Base-by-base conservation (phyloP, 2,329 filamentous ascomycete species). In the Xylariaceae sp. region DNA sequence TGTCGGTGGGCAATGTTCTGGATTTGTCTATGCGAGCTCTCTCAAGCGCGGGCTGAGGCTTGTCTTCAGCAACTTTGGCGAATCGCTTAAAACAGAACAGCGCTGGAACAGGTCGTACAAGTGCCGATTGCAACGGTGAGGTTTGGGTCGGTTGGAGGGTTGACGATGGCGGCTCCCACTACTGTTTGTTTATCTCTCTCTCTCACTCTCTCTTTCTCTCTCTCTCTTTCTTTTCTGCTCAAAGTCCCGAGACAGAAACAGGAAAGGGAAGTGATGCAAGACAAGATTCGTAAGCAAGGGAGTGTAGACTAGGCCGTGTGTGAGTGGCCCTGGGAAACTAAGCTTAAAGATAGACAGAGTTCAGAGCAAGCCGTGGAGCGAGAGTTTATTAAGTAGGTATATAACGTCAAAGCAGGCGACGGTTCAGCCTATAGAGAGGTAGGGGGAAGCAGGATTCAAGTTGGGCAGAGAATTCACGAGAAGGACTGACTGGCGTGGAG, bases 21-120 rank as follows among this genome's bases (percentile, higher is more conserved):
- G 9, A 27, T 48, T 19, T 19, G 51, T 64, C 51, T 47, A 62
- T 64, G 63, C 60, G 51, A 58, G 57, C 19, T 19, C 19, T 19
- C 19, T 19, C 19, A 45, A 45, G 55, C 56, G 61, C 57, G 55
- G 58, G 51, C 48, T 59, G 61, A 57, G 54, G 57, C 59, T 19
- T 61, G 50, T 48, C 45, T 58, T 47, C 56, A 60, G 57, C 56
- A 63, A 61, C 19, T 19, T 58, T 58, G 63, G 62, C 61, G 60
- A 62, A 60, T 68, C 60, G 63, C 62, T 64, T 64, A 67, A 63
- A 62, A 39, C 59, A 64, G 59, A 53, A 62, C 60, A 64, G 59
- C 51, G 56, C 60, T 65, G 61, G 64, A 63, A 65, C 62, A 64
- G 56, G 64, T 67, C 52, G 66, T 55, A 66, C 65, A 66, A 58